Percentiles rank a stretch among this genome's conserved stretches.
phyloP scores from a whole-genome alignment of 2,329 filamentous ascomycete genomes.

The Phialophora macrospora region DNA sequence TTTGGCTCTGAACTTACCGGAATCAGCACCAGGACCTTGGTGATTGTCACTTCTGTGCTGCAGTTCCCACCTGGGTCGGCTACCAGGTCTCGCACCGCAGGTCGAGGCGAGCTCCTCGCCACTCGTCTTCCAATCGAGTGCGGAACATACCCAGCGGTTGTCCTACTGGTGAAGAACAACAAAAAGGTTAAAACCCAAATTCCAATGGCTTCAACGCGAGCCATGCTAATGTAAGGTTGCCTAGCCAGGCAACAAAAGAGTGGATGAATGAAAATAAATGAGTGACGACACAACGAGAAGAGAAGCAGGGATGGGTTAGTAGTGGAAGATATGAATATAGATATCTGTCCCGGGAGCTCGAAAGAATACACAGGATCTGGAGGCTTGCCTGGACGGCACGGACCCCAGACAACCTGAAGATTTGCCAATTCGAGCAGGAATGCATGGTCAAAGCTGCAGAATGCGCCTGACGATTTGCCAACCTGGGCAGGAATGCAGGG shows the following conservation, averaged over 20 bases:
- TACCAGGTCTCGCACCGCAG: background rate
- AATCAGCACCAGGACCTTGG: conserved; percentile 21
- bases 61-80: background rate
- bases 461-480: background rate
- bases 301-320: background rate
- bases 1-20: conserved; percentile 15
- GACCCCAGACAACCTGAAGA: conserved; percentile 11
- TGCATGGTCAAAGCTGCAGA: conserved; percentile 12
- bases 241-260: background rate
- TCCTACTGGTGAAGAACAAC: background rate
- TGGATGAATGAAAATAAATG: background rate
- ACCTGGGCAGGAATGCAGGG: background rate
- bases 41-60: conserved; percentile 16
- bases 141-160: conserved; percentile 12
- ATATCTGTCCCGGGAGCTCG: background rate
- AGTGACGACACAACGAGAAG: background rate
- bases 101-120: background rate
- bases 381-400: background rate
- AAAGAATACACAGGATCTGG: background rate
- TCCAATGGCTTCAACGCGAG: background rate
- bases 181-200: conserved; percentile 3
- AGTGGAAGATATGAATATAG: background rate
- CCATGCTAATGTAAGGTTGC: background rate
- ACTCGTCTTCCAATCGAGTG: background rate
- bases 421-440: background rate